Conservation (phyloP, 1,284 basidiomycete species). For the Cryptococcus floricola region DNA sequence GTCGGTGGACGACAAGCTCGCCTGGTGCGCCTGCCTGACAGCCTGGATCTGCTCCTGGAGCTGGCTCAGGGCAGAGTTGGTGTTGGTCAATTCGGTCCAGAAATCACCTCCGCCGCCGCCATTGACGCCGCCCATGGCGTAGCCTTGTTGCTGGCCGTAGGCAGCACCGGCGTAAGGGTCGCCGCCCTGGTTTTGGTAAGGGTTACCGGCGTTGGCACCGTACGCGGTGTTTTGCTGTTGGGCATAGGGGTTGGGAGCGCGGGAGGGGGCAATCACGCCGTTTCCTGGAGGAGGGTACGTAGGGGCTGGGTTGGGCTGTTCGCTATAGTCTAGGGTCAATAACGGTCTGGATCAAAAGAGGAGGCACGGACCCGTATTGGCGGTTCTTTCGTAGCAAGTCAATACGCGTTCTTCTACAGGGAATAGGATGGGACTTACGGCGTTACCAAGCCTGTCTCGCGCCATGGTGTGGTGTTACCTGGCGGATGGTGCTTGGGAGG, state of each 20-base stretch:
- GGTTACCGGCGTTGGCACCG: slow-evolving; percentile 16
- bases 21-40: slow-evolving; percentile 42
- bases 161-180: slow-evolving; percentile 24
- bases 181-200: slow-evolving; percentile 15
- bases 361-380: slow-evolving; percentile 27
- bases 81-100: slow-evolving; percentile 39
- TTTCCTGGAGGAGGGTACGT: slow-evolving; percentile 35
- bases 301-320: slow-evolving; percentile 25
- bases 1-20: slow-evolving; percentile 43
- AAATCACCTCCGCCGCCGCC: slow-evolving; percentile 36
- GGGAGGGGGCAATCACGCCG: slow-evolving; percentile 33
- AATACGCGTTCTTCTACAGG: not conserved
- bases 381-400: slow-evolving; percentile 19
- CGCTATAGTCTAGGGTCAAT: slow-evolving; percentile 11
- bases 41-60: slow-evolving; percentile 47
- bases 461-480: slow-evolving; percentile 23
- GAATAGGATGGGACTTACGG: slow-evolving; percentile 16
- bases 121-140: slow-evolving; percentile 30
- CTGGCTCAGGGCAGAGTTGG: slow-evolving; percentile 33
- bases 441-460: slow-evolving; percentile 33
- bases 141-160: slow-evolving; percentile 45
- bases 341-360: not conserved
- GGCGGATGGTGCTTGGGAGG: no score
- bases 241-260: slow-evolving; percentile 37
- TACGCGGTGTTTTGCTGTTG: slow-evolving; percentile 24